Evolutionary conservation across 179 eudicot species (phyloP).

Genomic region (Actinidia arguta): DNA sequence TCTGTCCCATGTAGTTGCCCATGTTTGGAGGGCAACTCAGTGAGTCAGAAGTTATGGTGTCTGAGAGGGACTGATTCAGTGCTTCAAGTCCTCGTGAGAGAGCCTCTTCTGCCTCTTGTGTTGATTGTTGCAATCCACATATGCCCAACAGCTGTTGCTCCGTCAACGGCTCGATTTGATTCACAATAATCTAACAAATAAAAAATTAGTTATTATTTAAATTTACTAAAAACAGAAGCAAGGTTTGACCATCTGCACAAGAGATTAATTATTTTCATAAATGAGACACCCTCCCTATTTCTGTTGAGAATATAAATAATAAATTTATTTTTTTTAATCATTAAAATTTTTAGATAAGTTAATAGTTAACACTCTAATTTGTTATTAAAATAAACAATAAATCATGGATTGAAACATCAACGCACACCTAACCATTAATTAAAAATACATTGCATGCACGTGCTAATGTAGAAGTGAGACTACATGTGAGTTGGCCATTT

Average conservation of each 20-base stretch:
- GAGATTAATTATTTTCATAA: background rate
- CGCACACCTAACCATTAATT: too few species aligned
- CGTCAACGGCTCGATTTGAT: slow-evolving; percentile 83
- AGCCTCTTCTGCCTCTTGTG: slow-evolving; percentile 90
- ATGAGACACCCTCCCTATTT: too few species aligned
- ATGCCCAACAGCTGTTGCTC: slow-evolving; percentile 82
- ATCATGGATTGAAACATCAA: too few species aligned
- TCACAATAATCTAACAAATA: slow-evolving; percentile 59
- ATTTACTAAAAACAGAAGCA: background rate
- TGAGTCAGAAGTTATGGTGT: slow-evolving; percentile 77
- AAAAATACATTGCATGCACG: too few species aligned
- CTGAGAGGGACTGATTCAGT: slow-evolving; percentile 72
- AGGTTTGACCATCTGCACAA: background rate
- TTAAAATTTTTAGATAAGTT: too few species aligned
- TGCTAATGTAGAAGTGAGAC: too few species aligned
- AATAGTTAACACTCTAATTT: too few species aligned
- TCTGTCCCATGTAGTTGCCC: slow-evolving; percentile 89
- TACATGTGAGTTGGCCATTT: too few species aligned
- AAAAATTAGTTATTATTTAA: background rate
- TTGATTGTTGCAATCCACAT: slow-evolving; percentile 83
- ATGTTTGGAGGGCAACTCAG: slow-evolving; percentile 68
- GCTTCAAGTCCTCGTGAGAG: slow-evolving; percentile 83
- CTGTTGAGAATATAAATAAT: too few species aligned
- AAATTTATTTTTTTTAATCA: background rate
- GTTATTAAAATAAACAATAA: too few species aligned